Evolutionary conservation across 768 basidiomycete species (phyloP).

Genomic region (Megacollybia marginata): DNA sequence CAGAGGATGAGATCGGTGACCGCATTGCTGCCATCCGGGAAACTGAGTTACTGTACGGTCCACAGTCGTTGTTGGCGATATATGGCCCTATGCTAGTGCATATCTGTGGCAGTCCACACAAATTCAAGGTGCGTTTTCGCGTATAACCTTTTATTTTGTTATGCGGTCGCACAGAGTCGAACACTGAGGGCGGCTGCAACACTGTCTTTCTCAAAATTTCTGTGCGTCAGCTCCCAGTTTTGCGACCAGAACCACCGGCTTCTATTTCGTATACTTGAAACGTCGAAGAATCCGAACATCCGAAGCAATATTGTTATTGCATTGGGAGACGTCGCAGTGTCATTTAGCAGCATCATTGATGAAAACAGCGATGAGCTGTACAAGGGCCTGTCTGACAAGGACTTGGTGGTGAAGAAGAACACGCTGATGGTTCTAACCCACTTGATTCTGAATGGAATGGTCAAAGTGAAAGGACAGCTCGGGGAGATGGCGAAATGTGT

Average conservation of each 20-base stretch:
- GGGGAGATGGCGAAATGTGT: conserved; percentile 99
- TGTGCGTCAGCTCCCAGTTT: conserved; percentile 91
- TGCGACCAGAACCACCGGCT: conserved; percentile 86
- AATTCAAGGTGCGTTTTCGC: conserved; percentile 64
- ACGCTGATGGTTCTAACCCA: conserved; percentile 98
- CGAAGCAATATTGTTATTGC: conserved; percentile 97
- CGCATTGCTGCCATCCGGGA: conserved; percentile 80
- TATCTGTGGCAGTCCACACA: conserved; percentile 84
- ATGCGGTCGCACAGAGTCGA: conserved; percentile 50
- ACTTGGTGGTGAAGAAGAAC: conserved; percentile 95
- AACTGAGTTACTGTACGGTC: conserved; percentile 79
- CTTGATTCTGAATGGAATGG: conserved; percentile 96
- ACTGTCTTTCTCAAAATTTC: conserved; percentile 89
- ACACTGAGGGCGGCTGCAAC: conserved; percentile 83
- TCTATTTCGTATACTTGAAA: conserved; percentile 91
- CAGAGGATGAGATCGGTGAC: conserved; percentile 97
- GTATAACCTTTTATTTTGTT: not conserved
- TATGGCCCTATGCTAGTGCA: conserved; percentile 90
- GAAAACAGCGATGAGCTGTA: conserved; percentile 96
- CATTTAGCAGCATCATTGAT: conserved; percentile 95
- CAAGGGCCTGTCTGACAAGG: conserved; percentile 82
- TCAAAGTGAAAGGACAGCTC: conserved; percentile 98
- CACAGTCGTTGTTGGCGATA: conserved; percentile 69
- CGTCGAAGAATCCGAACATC: conserved; percentile 82
- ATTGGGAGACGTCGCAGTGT: conserved; percentile 94